Base-by-base conservation (phyloP, 805 yeast genomes). In the Teunomyces funiuensis region DNA sequence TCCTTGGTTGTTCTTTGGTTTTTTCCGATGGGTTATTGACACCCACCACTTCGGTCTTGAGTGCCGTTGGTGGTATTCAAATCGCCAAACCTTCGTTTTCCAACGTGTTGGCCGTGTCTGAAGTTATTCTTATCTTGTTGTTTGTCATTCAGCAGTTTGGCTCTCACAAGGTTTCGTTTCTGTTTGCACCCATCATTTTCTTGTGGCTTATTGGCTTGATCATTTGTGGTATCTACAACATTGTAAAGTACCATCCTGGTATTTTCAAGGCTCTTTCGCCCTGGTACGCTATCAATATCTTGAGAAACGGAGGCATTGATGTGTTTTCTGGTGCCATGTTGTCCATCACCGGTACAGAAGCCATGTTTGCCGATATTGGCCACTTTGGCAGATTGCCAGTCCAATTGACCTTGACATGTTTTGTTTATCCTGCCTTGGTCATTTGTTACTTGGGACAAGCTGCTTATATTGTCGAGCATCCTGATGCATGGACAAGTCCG, bases 361-460 rank as follows among this genome's bases (percentile, higher is more conserved):
- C 84, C 5, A 74, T 80, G 80, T 80, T 80, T 60, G 82, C 83
- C 2, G 84, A 80, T 56, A 65, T 79, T 38, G 79, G 83, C 3
- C 82, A 76, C 51, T 76, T 79, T 51, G 78, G 81, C 2, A 63
- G 65, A 18, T 47, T 63, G 4, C 74, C 83, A 1, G 65, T 77
- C 34, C 80, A 77, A 46, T 39, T 79, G 8, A 68, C 82, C 6
- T 55, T 77, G 33, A 42, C 69, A 2, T 45, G 50, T 3, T 63
- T 76, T 43, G 80, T 77, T n/a, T 79, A 75, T 48, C 78, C 82
- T 11, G 64, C 74, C 28, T 57, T 80, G 49, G 65, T 76, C 51
- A 50, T 77, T n/a, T 61, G 73, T 18, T 80, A 80, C 50, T 61
- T 79, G 46, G 85, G 85, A 1, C 84, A 80, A 51, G 78, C 72